Conservation (phyloP, 768 basidiomycete species). For the Amanita polypyramis region DNA sequence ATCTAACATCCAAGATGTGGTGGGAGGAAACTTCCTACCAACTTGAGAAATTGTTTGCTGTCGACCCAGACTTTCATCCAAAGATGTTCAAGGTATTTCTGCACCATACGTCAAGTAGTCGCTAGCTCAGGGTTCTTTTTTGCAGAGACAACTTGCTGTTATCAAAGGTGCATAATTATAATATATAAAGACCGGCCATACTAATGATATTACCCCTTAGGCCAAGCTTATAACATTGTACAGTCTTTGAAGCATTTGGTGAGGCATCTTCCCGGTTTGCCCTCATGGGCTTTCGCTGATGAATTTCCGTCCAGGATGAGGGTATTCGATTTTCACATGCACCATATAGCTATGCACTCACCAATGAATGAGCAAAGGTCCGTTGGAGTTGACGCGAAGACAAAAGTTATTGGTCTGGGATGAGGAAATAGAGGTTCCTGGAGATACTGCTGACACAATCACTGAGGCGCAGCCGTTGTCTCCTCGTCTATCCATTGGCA, state of each 20-base stretch:
- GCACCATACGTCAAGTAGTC: background rate
- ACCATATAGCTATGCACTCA: background rate
- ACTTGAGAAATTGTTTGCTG: conserved; percentile 63
- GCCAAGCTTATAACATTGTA: conserved; percentile 85
- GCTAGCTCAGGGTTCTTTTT: background rate
- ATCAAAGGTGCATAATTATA: conserved; percentile 48
- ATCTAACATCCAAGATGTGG: conserved; percentile 78
- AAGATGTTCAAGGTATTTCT: conserved; percentile 70
- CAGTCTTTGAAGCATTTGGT: conserved; percentile 74
- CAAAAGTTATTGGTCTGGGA: conserved; percentile 78
- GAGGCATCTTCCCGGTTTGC: conserved; percentile 17
- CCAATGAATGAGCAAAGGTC: conserved; percentile 39
- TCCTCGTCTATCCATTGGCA: conserved; percentile 51
- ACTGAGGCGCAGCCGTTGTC: conserved; percentile 32
- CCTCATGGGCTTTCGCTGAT: background rate
- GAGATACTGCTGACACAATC: conserved; percentile 35
- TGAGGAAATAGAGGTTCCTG: conserved; percentile 68
- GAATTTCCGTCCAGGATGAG: conserved; percentile 51
- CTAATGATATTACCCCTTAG: conserved; percentile 14
- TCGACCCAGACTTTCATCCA: conserved; percentile 81
- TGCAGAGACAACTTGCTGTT: conserved; percentile 77
- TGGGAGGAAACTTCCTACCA: conserved; percentile 84
- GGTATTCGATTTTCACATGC: conserved; percentile 27
- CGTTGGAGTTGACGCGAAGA: conserved; percentile 80
- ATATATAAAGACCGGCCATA: background rate